phyloP scores from a whole-genome alignment of 2,329 filamentous ascomycete genomes.

The Penicillium expansum region DNA sequence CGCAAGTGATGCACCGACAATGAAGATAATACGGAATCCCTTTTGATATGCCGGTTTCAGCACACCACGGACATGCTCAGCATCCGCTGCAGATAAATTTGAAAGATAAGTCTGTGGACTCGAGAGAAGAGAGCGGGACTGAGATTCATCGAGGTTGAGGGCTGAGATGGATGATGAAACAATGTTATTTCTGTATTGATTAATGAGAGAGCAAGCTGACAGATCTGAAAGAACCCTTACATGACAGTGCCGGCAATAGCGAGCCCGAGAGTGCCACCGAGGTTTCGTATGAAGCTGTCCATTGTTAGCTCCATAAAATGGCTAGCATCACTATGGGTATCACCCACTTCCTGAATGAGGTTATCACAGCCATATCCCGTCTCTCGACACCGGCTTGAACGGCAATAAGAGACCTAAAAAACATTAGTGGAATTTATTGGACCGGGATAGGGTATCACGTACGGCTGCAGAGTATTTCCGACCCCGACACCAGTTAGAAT shows the following conservation, averaged over 20 bases:
- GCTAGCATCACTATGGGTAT: not conserved
- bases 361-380: slow-evolving; percentile 43
- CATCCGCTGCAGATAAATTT: slow-evolving; percentile 23
- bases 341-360: slow-evolving; percentile 36
- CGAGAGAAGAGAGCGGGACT: slow-evolving; percentile 29
- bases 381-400: slow-evolving; percentile 42
- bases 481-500: slow-evolving; percentile 54
- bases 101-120: slow-evolving; percentile 33
- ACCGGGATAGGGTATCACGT: not conserved
- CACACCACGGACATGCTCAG: slow-evolving; percentile 26
- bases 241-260: slow-evolving; percentile 44
- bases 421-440: not conserved
- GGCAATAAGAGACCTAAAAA: slow-evolving; percentile 33
- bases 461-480: slow-evolving; percentile 53
- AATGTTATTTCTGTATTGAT: slow-evolving; percentile 30
- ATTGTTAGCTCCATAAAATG: not conserved
- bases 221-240: slow-evolving; percentile 18
- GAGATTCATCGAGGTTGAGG: slow-evolving; percentile 22
- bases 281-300: slow-evolving; percentile 42
- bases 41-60: slow-evolving; percentile 38
- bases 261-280: slow-evolving; percentile 43
- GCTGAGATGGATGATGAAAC: slow-evolving; percentile 26
- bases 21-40: slow-evolving; percentile 43
- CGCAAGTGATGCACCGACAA: slow-evolving; percentile 38
- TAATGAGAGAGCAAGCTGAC: not conserved